Percentiles rank a stretch among this genome's conserved stretches.
phyloP scores from a whole-genome alignment of 2,329 filamentous ascomycete species.

The Colletotrichum sp. region DNA sequence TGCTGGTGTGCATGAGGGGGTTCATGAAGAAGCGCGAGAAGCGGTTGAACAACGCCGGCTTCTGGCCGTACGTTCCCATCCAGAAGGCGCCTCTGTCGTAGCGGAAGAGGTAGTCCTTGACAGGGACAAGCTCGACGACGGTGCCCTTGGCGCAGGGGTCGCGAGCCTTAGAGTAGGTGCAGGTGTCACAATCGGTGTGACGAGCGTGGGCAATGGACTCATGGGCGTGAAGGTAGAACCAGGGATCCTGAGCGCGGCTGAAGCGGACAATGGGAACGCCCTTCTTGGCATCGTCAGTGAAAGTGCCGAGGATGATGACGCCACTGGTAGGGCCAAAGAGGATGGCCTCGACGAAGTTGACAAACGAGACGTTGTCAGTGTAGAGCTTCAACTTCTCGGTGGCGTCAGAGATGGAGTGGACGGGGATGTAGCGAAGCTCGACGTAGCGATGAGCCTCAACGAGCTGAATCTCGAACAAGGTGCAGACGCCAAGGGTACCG shows the following conservation, averaged over 20 bases:
- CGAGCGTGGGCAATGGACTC: constrained; percentile 20
- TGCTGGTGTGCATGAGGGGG: constrained; percentile 64
- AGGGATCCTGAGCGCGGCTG: constrained; percentile 59
- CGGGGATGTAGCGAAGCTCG: constrained; percentile 57
- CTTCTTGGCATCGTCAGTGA: constrained; percentile 31
- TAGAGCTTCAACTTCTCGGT: constrained; percentile 41
- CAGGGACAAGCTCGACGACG: constrained; percentile 26
- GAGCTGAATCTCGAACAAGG: constrained; percentile 62
- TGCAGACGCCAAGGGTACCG: constrained; percentile 66
- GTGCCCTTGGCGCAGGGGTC: background rate
- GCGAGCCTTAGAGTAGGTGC: background rate
- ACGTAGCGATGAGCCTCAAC: constrained; percentile 59
- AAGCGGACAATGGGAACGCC: constrained; percentile 38
- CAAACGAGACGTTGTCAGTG: background rate
- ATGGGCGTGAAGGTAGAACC: constrained; percentile 69
- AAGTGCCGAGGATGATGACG: constrained; percentile 56
- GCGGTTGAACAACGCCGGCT: constrained; percentile 59
- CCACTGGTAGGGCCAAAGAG: constrained; percentile 44
- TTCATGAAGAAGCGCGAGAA: constrained; percentile 64
- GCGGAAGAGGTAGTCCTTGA: constrained; percentile 60
- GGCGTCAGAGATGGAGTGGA: constrained; percentile 45
- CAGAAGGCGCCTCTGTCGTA: constrained; percentile 72
- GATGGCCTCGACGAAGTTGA: constrained; percentile 68
- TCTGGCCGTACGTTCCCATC: constrained; percentile 64
- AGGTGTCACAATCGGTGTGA: background rate